Evolutionary conservation across 495 filamentous ascomycete genomes (phyloP).

Genomic region (Poronia punctata): DNA sequence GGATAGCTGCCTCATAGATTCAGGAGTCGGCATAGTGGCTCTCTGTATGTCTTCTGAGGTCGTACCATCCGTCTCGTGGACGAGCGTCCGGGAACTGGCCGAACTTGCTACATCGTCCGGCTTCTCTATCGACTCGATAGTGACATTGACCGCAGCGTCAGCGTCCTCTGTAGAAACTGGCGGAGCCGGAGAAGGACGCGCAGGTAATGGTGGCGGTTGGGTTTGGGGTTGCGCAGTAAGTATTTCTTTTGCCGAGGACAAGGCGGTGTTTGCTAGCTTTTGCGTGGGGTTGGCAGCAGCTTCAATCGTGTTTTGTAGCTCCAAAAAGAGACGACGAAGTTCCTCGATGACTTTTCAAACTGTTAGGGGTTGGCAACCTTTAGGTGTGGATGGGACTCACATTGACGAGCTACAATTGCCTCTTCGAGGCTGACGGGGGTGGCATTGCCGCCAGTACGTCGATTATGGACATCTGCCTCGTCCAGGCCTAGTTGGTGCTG

Average conservation of each 20-base stretch:
- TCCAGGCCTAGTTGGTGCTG: constrained; percentile 54
- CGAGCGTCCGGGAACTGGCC: constrained; percentile 39
- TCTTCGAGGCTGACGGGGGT: constrained; percentile 30
- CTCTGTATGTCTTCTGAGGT: not conserved
- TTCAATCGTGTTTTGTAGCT: constrained; percentile 54
- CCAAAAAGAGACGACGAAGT: constrained; percentile 52
- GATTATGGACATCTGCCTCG: constrained; percentile 50
- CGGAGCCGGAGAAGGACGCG: constrained; percentile 23
- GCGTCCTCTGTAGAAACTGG: constrained; percentile 10
- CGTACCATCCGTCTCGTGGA: constrained; percentile 28
- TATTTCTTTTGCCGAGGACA: constrained; percentile 33
- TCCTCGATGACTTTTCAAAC: constrained; percentile 20
- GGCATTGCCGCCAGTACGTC: constrained; percentile 52
- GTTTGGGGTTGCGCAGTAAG: constrained; percentile 15
- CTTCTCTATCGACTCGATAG: constrained; percentile 17
- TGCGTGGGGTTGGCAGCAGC: constrained; percentile 58
- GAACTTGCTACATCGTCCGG: constrained; percentile 27
- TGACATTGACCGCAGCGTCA: constrained; percentile 12
- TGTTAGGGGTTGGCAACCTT: constrained; percentile 13
- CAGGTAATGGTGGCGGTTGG: constrained; percentile 24
- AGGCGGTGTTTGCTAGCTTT: constrained; percentile 75
- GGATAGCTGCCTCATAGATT: not conserved
- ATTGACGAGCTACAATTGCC: constrained; percentile 35
- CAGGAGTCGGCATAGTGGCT: not conserved
- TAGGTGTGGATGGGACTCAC: constrained; percentile 8